These are phyloP conservation scores for Flaveria bidentis DNA, from an alignment of 129 eudicot species.

Conservation along the genomic window DNA sequence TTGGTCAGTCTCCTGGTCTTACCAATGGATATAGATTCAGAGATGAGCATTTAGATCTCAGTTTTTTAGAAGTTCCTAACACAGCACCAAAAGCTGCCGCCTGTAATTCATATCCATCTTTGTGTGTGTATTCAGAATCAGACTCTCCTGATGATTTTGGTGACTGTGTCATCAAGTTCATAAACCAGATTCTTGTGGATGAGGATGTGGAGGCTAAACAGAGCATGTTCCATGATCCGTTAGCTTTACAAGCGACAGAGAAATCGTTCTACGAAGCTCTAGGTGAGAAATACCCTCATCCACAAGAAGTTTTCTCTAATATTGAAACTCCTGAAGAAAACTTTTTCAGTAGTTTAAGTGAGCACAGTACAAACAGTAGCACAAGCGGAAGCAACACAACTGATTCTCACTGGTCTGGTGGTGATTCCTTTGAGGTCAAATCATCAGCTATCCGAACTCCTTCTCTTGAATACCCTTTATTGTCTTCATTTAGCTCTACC, in stretches of 20 bases:
- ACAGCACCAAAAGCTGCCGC: conserved; percentile 31
- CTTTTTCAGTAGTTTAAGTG: conserved; percentile 50
- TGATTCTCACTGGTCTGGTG: conserved; percentile 49
- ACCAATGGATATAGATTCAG: conserved; percentile 45
- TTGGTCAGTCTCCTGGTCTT: conserved; percentile 38
- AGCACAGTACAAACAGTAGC: conserved; percentile 53
- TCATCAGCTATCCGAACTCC: conserved; percentile 34
- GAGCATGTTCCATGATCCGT: conserved; percentile 71
- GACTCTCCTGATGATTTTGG: conserved; percentile 67
- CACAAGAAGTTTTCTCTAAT: conserved; percentile 4
- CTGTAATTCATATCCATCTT: conserved; percentile 38
- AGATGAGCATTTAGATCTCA: conserved; percentile 46
- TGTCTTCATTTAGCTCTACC: conserved; percentile 42
- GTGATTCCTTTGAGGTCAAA: conserved; percentile 43
- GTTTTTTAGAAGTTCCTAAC: conserved; percentile 45
- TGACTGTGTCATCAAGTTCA: conserved; percentile 64
- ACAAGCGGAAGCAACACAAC: conserved; percentile 36
- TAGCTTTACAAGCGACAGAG: conserved; percentile 72
- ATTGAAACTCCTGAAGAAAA: conserved; percentile 48
- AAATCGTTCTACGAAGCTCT: conserved; percentile 68
- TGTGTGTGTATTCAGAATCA: conserved; percentile 12
- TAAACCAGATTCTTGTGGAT: conserved; percentile 72
- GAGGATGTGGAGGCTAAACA: conserved; percentile 75
- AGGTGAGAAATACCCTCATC: conserved; percentile 48
- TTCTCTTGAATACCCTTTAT: conserved; percentile 32